Conservation (phyloP, 352 stramenopile genomes). For the Phytopythium litorale region DNA sequence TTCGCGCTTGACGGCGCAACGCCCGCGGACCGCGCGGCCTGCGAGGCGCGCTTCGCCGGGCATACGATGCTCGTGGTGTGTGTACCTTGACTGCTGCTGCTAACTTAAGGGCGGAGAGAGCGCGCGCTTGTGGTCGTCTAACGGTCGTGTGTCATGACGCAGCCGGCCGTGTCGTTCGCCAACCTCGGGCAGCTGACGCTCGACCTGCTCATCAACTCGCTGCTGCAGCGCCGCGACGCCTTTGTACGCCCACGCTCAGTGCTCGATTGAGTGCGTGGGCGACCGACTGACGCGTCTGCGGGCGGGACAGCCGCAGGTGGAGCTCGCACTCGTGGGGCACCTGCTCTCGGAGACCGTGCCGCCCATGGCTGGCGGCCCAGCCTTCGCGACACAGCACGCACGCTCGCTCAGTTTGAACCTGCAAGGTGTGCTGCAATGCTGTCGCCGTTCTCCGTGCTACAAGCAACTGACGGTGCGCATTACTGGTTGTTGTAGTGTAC, state of each 20-base stretch:
- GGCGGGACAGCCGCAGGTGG: constrained; percentile 21
- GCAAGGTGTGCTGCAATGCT: constrained; percentile 31
- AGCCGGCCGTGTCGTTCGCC: constrained; percentile 77
- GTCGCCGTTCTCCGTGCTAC: background rate
- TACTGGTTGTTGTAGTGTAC: constrained; percentile 37
- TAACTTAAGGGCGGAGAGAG: background rate
- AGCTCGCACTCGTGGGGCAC: constrained; percentile 46
- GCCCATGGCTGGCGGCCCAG: constrained; percentile 53
- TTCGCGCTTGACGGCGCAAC: constrained; percentile 22
- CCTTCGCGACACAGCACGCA: constrained; percentile 39
- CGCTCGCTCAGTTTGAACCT: constrained; percentile 70
- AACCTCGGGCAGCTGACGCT: constrained; percentile 78
- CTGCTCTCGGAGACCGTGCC: constrained; percentile 58
- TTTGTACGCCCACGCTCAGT: constrained; percentile 28
- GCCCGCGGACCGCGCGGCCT: constrained; percentile 22
- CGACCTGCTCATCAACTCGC: constrained; percentile 75
- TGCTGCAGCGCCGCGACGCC: constrained; percentile 40
- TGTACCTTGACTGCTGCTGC: background rate
- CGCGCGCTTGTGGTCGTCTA: background rate
- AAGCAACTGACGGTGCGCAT: background rate
- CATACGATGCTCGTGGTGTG: constrained; percentile 60
- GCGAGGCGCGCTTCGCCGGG: constrained; percentile 33
- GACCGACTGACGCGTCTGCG: background rate
- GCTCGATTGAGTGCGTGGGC: background rate
- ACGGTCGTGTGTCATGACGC: background rate